phyloP scores from a whole-genome alignment of 306 rosid genomes.

The Malus sylvestris region DNA sequence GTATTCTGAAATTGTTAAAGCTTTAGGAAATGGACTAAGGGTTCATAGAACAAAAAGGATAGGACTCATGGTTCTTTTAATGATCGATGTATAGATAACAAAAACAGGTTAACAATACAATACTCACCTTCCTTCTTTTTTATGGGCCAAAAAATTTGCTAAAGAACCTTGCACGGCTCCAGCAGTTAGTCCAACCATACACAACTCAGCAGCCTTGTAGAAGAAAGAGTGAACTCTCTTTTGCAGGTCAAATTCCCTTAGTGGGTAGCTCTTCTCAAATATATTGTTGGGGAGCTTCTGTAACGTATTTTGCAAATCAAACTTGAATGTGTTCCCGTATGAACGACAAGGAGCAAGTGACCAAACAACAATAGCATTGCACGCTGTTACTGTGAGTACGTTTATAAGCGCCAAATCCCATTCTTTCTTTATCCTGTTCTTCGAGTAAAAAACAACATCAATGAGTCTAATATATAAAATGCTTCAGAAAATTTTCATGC shows the following conservation, averaged over 20 bases:
- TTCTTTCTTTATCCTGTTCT: slow-evolving; percentile 82
- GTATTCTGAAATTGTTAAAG: background rate
- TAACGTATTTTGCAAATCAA: slow-evolving; percentile 91
- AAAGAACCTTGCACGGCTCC: slow-evolving; percentile 89
- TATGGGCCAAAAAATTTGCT: slow-evolving; percentile 58
- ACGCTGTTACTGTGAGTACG: slow-evolving; percentile 87
- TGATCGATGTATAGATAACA: background rate
- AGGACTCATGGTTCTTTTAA: background rate
- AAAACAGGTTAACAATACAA: background rate
- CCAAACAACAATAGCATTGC: slow-evolving; percentile 98
- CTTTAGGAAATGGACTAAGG: background rate
- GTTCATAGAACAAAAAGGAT: background rate
- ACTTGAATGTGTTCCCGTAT: slow-evolving; percentile 84
- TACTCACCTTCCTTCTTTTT: slow-evolving; percentile 78
- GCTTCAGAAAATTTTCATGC: slow-evolving; percentile 8
- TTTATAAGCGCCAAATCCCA: slow-evolving; percentile 97
- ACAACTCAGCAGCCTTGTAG: slow-evolving; percentile 96
- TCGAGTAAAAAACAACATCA: slow-evolving; percentile 13
- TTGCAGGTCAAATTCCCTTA: slow-evolving; percentile 88
- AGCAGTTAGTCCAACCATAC: slow-evolving; percentile 87
- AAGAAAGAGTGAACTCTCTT: slow-evolving; percentile 84
- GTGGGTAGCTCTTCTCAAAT: slow-evolving; percentile 88
- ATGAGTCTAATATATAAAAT: slow-evolving; percentile 14
- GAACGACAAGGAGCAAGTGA: slow-evolving; percentile 98
- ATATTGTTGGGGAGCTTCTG: slow-evolving; percentile 98